Evolutionary conservation across 768 basidiomycete species (phyloP).

Genomic region (Tephrocybe sp.): DNA sequence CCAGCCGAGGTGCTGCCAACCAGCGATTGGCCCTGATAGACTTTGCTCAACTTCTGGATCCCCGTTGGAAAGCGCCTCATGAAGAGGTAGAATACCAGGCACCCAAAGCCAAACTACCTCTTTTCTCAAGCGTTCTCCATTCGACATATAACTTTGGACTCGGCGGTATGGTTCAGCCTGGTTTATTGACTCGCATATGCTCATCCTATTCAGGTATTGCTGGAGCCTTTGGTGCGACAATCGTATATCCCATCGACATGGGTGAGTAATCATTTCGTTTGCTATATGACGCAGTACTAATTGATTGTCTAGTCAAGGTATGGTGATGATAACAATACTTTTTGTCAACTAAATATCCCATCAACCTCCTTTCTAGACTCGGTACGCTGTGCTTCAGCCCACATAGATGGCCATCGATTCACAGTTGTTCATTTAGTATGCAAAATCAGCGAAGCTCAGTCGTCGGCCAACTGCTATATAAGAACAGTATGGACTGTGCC

Average conservation of each 20-base stretch:
- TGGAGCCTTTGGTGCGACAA: conserved; percentile 94
- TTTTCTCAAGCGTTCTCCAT: conserved; percentile 53
- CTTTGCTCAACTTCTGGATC: conserved; percentile 91
- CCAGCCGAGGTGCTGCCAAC: conserved; percentile 68
- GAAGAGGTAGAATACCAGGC: conserved; percentile 41
- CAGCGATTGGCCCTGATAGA: conserved; percentile 82
- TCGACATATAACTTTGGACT: conserved; percentile 85
- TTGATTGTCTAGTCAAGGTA: conserved; percentile 64
- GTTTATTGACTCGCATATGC: conserved; percentile 11
- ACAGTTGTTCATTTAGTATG: conserved; percentile 52
- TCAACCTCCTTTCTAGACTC: conserved; percentile 40
- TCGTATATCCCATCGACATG: conserved; percentile 95
- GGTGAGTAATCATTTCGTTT: conserved; percentile 50
- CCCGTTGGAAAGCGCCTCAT: conserved; percentile 77
- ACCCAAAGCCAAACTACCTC: conserved; percentile 18
- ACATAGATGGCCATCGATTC: not conserved
- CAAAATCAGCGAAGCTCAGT: conserved; percentile 97
- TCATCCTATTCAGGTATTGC: conserved; percentile 64
- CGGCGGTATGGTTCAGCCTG: conserved; percentile 53
- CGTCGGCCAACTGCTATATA: conserved; percentile 95
- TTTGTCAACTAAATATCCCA: not conserved
- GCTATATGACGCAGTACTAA: conserved; percentile 10
- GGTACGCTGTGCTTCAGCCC: conserved; percentile 36
- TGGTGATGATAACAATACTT: conserved; percentile 14
- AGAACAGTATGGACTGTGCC: conserved; percentile 94